Evolutionary conservation across 2,329 filamentous ascomycete genomes (phyloP).

Genomic region (Elsinoe perseae): DNA sequence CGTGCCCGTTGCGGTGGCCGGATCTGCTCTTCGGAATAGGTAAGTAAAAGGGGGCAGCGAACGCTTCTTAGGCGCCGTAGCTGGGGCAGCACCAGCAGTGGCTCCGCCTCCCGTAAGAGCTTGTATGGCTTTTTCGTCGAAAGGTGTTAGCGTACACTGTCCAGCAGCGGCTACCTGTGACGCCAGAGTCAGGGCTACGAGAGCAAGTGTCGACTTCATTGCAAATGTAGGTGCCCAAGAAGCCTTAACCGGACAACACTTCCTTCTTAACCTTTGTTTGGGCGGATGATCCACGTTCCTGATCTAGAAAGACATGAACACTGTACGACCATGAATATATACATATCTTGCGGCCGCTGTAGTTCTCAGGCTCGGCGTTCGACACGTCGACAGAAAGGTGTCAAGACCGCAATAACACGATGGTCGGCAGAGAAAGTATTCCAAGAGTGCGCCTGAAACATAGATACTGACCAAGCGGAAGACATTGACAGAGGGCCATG

Average conservation of each 20-base stretch:
- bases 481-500: background rate
- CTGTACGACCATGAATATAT: background rate
- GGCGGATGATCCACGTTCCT: background rate
- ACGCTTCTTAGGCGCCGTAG: background rate
- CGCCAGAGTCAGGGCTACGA: background rate
- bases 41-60: background rate
- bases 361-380: background rate
- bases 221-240: background rate
- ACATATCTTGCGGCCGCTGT: background rate
- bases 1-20: background rate
- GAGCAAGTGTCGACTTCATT: background rate
- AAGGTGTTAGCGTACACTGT: background rate
- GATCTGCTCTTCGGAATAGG: background rate
- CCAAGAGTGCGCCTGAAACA: background rate
- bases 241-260: background rate
- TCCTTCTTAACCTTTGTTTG: background rate
- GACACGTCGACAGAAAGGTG: background rate
- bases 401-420: background rate
- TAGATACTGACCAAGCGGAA: background rate
- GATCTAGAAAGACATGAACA: background rate
- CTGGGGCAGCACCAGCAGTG: background rate
- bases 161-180: slow-evolving; percentile 2
- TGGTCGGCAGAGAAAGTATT: background rate
- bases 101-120: background rate
- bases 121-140: slow-evolving; percentile 3